A percentile compares a stretch with the other conserved stretches of the same genome.
Conservation (phyloP, 2,329 filamentous ascomycete genomes). For the Arthrinium phaeospermum region DNA sequence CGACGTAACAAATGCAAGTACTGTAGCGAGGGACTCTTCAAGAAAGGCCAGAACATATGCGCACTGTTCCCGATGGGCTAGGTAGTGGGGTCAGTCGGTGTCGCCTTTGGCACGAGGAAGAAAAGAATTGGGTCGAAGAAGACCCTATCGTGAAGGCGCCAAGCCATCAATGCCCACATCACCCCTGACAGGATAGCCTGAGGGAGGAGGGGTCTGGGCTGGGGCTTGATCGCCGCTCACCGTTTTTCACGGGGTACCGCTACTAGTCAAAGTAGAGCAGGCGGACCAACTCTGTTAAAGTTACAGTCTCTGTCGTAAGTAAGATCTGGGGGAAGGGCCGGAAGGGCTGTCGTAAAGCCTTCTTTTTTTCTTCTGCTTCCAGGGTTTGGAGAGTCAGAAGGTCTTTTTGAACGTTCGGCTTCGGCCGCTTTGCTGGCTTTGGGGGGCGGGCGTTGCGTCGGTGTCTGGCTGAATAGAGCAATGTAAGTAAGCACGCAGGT, state of each 20-base stretch:
- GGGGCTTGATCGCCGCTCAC: background rate
- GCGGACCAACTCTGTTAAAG: background rate
- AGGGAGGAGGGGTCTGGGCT: background rate
- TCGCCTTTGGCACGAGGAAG: slow-evolving; percentile 19
- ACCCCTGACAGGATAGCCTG: background rate
- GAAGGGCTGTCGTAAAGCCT: slow-evolving; percentile 4
- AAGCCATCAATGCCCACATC: slow-evolving; percentile 3
- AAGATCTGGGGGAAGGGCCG: slow-evolving; percentile 5
- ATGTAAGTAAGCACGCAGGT: slow-evolving; percentile 1
- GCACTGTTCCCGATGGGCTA: slow-evolving; percentile 21
- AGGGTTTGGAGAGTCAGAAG: background rate
- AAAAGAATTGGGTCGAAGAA: slow-evolving; percentile 10
- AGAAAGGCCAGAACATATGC: slow-evolving; percentile 2
- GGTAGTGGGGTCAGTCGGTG: slow-evolving; percentile 23
- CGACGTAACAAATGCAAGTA: slow-evolving; percentile 1
- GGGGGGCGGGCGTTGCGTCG: background rate
- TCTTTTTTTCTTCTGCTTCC: background rate
- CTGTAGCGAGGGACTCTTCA: background rate
- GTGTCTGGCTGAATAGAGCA: slow-evolving; percentile 3
- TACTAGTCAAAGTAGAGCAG: background rate
- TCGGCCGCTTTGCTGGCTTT: slow-evolving; percentile 2
- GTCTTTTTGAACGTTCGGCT: background rate
- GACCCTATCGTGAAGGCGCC: slow-evolving; percentile 17
- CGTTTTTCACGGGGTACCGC: slow-evolving; percentile 6
- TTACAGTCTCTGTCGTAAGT: background rate